Percentiles rank a stretch among this genome's conserved stretches.
phyloP scores from a whole-genome alignment of 2,329 filamentous ascomycete genomes.

The Ascochyta pisi region DNA sequence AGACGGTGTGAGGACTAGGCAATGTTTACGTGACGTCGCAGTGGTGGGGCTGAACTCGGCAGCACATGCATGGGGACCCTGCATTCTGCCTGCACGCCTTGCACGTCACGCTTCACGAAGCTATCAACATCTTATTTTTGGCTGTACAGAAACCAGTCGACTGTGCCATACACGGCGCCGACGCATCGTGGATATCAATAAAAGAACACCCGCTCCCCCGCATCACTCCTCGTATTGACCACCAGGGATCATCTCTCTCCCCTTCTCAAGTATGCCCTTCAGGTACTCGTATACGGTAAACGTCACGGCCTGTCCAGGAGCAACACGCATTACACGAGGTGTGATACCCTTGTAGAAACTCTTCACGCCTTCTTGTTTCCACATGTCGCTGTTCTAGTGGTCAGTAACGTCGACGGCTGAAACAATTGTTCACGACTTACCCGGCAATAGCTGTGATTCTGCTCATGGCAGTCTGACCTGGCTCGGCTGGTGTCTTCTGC shows the following conservation, averaged over 20 bases:
- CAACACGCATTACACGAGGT: slow-evolving; percentile 94
- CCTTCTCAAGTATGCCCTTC: slow-evolving; percentile 57
- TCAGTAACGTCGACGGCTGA: slow-evolving; percentile 11
- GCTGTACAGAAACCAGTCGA: not conserved
- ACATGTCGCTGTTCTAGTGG: slow-evolving; percentile 52
- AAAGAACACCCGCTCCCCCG: slow-evolving; percentile 1
- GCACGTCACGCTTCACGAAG: not conserved
- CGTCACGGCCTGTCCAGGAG: slow-evolving; percentile 86
- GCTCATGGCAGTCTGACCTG: slow-evolving; percentile 79
- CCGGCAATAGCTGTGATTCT: slow-evolving; percentile 78
- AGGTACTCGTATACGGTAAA: slow-evolving; percentile 66
- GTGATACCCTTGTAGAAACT: slow-evolving; percentile 99
- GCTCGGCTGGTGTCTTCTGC: slow-evolving; percentile 85
- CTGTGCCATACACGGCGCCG: slow-evolving; percentile 2
- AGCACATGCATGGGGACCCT: slow-evolving; percentile 16
- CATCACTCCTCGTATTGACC: slow-evolving; percentile 58
- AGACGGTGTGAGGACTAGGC: slow-evolving; percentile 1
- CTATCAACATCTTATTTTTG: not conserved
- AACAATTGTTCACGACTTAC: slow-evolving; percentile 40
- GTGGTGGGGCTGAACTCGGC: slow-evolving; percentile 33
- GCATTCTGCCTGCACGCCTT: slow-evolving; percentile 9
- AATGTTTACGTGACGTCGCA: slow-evolving; percentile 35
- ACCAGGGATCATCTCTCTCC: slow-evolving; percentile 55
- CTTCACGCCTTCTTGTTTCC: slow-evolving; percentile 86
- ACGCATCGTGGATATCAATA: slow-evolving; percentile 24